Base-by-base conservation (phyloP, 768 basidiomycete species). In the Suillus decipiens region DNA sequence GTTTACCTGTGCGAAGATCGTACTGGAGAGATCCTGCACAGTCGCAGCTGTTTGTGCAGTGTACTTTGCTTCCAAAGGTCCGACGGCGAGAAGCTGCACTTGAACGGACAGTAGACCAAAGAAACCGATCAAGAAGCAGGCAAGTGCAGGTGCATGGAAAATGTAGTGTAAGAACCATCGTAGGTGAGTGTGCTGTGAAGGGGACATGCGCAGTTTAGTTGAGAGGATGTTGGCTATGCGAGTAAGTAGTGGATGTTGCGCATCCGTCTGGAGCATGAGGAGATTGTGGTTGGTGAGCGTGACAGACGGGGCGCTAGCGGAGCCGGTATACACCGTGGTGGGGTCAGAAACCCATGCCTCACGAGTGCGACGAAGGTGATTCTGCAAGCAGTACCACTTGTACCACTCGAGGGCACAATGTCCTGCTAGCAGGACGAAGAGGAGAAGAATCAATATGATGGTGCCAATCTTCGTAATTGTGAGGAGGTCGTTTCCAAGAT, bases 131-230 rank as follows among this genome's bases (percentile, higher is more conserved):
- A 95, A 84, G 73, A 99, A 88, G 71, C 95, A 92, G 0, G 93
- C 90, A 51, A 96, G 83, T 1, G 94, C 95, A 1, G 93, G 92
- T 2, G 94, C 87, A 71, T 98, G 92, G 75, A 95, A 93, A 63
- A 99, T 80, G 77, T 97, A 97, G 69, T 91, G 84, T 70, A 92
- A 81, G 76, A 96, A 93, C 93, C 95, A 99, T 63, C 88, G 86
- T 19, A 93, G 75, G 68, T 92, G 84, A 31, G 82, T 84, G 68
- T 92, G 85, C 63, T 89, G 82, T 42, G 81, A 76, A 7, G 88
- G 83, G 9, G 82, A 81, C 63, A 94, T 77, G 48, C 75, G 83
- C 37, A 93, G 70, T 56, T 76, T 72, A 6, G 76, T 62, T 7
- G 86, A 79, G 7, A 93, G 63, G 24, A 73, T 73, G 71, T 88